Base-by-base conservation (phyloP, 345 rosid species). In the Eutrema heterophyllum region DNA sequence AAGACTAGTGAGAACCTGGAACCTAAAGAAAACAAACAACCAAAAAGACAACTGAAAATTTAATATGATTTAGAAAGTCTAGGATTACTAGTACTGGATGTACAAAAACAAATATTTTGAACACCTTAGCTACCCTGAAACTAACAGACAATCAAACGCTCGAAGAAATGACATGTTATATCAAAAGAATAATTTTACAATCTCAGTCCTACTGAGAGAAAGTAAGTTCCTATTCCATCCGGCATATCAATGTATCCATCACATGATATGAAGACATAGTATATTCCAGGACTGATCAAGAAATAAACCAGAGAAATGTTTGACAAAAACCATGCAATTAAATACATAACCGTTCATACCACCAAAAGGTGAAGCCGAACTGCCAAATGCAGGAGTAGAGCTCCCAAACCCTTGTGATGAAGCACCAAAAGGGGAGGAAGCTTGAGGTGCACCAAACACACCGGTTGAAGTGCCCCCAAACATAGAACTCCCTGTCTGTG, bases 381-480 rank as follows among this genome's bases (percentile, higher is more conserved):
- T 80, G 32, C 93, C 96, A 81, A 91, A 87, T 39, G 95, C 70
- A 44, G 97, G 85, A 43, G 78, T 76, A 33, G 89, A 83, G 76
- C 76, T 78, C 15, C 93, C 93, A 81, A 93, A 88, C 35, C 89
- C 83, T 27, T 92, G 88, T 4, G 97, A 81, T 49, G 97, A 86
- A 16, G 88, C 86, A 71, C 92, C 96, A 83, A 95, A 95, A 43
- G 89, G 91, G 5, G 96, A 82, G 14, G 98, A 85, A 33, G 89
- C 27, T 68, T 80, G 93, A 38, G 92, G 26, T 26, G 86, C 72
- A 52, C 96, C 97, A 85, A 95, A 92, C 75, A 87, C 86, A 29
- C 98, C 97, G 6, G 97, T 92, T 54, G 98, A 85, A 75, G 96
- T 87, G 21, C 92, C 92, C 40, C 98, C 99, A 70, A 95, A 88